Evolutionary conservation across 208 protist genomes (phyloP), one percentile per base, ranked within the genome.

Genomic region (Acanthamoeba triangularis): DNA sequence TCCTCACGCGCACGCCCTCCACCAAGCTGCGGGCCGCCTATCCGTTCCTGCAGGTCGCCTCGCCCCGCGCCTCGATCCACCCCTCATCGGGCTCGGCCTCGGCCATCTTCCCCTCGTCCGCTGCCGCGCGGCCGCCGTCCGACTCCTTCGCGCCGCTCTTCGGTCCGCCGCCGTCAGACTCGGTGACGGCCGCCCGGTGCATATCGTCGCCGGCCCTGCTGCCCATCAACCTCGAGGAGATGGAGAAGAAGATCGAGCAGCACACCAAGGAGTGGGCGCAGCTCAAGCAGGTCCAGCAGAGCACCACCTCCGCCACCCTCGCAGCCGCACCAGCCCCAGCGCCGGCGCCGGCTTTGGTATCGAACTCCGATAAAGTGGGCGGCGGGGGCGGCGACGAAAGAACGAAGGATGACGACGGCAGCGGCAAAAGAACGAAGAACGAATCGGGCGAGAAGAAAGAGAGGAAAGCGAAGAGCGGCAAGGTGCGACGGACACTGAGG

Each of bases 241-340:
- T 87, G 47, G 78, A 87, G 44, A 87, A 37, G 78, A 54, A 25
- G n/a, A 87, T 87, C 78, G 78, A 87, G 20, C 78, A 87, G 78
- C 49, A 63, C 33, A 23, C 41, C 33, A 87, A 63, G 47, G 78
- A 87, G 41, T 87, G 78, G 78, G 47, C 47, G 28, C 25, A 63
- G 49, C n/a, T 85, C 44, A 85, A 85, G 47, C 30, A 47, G 33
- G n/a, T 18, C 4, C 61, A 67, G 37, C 37, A 41, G 37, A 72
- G n/a, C 20, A n/a, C 14, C 28, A 69, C 28, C 63, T 41, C 14
- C 14, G 59, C 20, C n/a, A n/a, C n/a, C n/a, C n/a, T n/a, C n/a
- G n/a, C n/a, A n/a, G n/a, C n/a, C n/a, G n/a, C n/a, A n/a, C n/a
- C n/a, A n/a, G n/a, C n/a, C 6, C 20, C 14, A 72, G 65, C 11